Evolutionary conservation across 2,329 filamentous ascomycete genomes (phyloP).

Genomic region (Orbilia quercus): DNA sequence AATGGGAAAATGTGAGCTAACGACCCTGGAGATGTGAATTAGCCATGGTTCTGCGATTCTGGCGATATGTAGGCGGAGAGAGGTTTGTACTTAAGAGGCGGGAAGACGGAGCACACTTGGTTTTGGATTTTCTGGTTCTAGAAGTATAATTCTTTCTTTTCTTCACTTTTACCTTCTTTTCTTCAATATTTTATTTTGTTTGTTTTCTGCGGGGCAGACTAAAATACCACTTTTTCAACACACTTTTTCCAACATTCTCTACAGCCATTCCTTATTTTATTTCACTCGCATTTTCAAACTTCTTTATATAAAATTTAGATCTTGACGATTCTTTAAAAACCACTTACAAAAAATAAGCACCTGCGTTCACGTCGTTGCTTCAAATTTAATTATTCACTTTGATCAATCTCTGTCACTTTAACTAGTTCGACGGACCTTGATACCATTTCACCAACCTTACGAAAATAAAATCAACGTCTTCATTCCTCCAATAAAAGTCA

Average conservation of each 20-base stretch:
- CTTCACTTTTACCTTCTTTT: conserved; percentile 17
- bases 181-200: conserved; percentile 15
- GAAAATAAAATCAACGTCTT: conserved; percentile 12
- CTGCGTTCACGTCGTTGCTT: conserved; percentile 10
- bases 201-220: conserved; percentile 47
- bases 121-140: conserved; percentile 20
- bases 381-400: conserved; percentile 9
- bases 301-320: conserved; percentile 23
- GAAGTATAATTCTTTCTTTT: conserved; percentile 44
- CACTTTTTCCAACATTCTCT: conserved; percentile 3
- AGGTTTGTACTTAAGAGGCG: conserved; percentile 30
- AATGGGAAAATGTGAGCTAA: not conserved
- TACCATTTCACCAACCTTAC: conserved; percentile 3
- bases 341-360: conserved; percentile 13
- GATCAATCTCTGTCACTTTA: conserved; percentile 55
- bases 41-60: not conserved
- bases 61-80: not conserved
- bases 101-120: conserved; percentile 4
- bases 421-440: conserved; percentile 48
- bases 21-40: not conserved
- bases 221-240: conserved; percentile 54
- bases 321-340: conserved; percentile 11
- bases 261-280: not conserved
- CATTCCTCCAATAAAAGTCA: conserved; percentile 4
- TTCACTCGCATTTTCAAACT: conserved; percentile 11